Evolutionary conservation across 108 stramenopile genomes (phyloP), one percentile per base, ranked within the genome.

Genomic region (Aurantiochytrium sp.): DNA sequence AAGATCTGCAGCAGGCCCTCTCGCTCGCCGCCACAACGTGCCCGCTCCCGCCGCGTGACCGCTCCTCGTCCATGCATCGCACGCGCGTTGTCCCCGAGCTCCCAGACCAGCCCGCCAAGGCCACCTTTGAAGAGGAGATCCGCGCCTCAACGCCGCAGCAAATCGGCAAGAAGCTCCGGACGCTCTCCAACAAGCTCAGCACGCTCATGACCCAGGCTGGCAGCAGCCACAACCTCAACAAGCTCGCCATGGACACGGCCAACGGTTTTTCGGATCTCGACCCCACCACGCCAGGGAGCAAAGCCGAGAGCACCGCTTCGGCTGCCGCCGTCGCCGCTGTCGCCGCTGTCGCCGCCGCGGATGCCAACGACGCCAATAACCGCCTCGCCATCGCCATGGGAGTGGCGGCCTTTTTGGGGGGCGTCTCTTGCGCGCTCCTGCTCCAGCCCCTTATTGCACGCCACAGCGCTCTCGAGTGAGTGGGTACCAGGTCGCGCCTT

Each of bases 1-100:
- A 91, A 0, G 92, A 93, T 85, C 68, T 93, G 55, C 41, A 65
- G 4, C 88, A 37, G 32, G 91, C 92, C 81, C 48, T 92, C 39
- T 41, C 55, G 27, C 73, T 81, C 45, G 73, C 73, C 12, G 73
- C 42, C 10, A 30, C 73, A 24, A 39, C 39, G 30, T 48, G 2
- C 42, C 73, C 73, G 12, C 45, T 81, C 21, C 73, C 73, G 2
- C 39, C 39, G 36, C 39, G 73, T 17, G 73, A 81, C 39, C 73
- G 73, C 10, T 81, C 73, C 6, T 41, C 73, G 21, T 81, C 73
- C 2, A n/a, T 81, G 39, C 73, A 81, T 24, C 39, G 45, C 0
- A 48, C 39, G 12, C 73, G 73, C 12, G 45, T 48, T 15, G 27
- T 48, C 24, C 73, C 73, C 21, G 73, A 41, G 6, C 73, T 81